Base-by-base conservation (phyloP, 257 asterid species). In the Anisodus acutangulus region DNA sequence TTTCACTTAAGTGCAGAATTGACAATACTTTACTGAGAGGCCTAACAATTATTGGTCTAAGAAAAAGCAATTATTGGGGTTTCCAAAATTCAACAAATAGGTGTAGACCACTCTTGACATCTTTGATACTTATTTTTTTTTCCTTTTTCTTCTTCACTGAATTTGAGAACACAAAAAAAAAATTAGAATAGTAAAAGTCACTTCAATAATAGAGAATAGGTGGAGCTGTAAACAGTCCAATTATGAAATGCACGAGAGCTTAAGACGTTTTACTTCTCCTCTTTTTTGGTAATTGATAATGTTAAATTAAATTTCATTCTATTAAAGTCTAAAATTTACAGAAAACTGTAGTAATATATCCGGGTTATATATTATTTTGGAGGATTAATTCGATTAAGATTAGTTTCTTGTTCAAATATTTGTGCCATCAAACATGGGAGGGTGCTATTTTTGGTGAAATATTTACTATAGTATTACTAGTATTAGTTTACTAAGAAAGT, bases 31-130 rank as follows among this genome's bases (percentile, higher is more conserved):
- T 53, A 31, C 82, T 15, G 45, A 53, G 45, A 78, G 64, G 43
- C 82, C 64, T 53, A 31, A 31, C 82, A 78, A 78, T 78, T 78
- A 78, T 78, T 53, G 63, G 63, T 26, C 49, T 74, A 41, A 78
- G 82, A 13, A 31, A 76, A 78, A 53, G 82, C 64, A 51, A 78
- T 78, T 78, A 53, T 78, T 78, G 45, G 10, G 49, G 16, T 9
- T 70, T 74, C 11, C 62, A 74, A 74, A 49, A 71, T 9, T 17
- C 31, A 45, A 45, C 58, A 71, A 45, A 71, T 74, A 47, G 19
- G 22, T 22, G 58, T 19, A 74, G 19, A 22, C 81, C 37, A 22
- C 41, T 59, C 43, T 74, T 49, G 7, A 49, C 45, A 49, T 74
- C 19, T 53, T 76, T 74, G 12, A 11, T 57, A 12, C 19, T 31